Base-by-base conservation (phyloP, 495 filamentous ascomycete species). In the Xylaria cubensis region DNA sequence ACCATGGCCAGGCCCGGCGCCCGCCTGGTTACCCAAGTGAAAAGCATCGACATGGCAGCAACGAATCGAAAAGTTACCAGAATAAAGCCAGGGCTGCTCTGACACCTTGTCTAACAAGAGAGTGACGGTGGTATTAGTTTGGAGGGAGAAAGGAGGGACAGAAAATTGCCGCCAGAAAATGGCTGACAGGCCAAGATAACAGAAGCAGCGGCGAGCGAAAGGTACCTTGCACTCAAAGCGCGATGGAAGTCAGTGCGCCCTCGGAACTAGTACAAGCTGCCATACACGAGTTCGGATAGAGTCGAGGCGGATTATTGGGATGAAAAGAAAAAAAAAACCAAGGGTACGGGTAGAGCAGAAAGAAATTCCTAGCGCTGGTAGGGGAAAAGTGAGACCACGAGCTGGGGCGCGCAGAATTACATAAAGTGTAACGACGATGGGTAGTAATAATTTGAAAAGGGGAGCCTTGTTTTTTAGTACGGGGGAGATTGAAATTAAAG, bases 1-100 rank as follows among this genome's bases (percentile, higher is more conserved):
- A 87, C 71, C 82, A 88, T 85, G 53, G 82, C 84, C 71, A 88
- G 74, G 68, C 85, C 85, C 71, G 84, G 84, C 59, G 78, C 79
- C 76, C 85, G 80, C 61, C 81, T 80, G 74, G 83, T 81, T 58
- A 82, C 82, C 86, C 86, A 87, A 26, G 71, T 73, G 70, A 86
- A 84, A 73, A 87, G 75, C 62, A 41, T 48, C 69, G 69, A 85
- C 85, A 86, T 86, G 69, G 53, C 64, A 72, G 69, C 67, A 74
- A 58, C 72, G 73, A 39, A 44, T 72, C 26, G 50, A 46, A 71
- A 74, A 73, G 70, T 69, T 73, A 73, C 73, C 67, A 59, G 48
- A 59, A 51, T 8, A 68, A 46, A 67, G 51, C 51, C 67, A 61
- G 39, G 39, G 41, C 36, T n/a, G 0, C 50, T 32, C 53, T 7